phyloP scores from a whole-genome alignment of 805 yeast species.

The Saccharomycopsis schoenii region DNA sequence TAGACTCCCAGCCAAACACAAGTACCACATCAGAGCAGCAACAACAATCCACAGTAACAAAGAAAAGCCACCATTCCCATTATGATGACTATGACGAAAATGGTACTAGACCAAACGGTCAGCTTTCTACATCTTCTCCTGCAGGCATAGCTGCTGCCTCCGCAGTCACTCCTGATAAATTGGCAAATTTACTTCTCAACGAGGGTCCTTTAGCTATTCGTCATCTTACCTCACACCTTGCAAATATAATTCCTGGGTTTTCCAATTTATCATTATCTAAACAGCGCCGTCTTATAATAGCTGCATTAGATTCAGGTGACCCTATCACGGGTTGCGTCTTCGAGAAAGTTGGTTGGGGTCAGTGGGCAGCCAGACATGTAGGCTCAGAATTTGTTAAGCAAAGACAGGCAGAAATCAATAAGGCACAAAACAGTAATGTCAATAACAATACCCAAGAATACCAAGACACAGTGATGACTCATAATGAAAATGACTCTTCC shows the following conservation, averaged over 20 bases:
- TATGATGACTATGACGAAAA: constrained; percentile 10
- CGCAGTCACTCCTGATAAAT: constrained; percentile 68
- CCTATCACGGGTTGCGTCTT: constrained; percentile 48
- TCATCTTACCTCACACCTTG: constrained; percentile 72
- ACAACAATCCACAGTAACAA: not conserved
- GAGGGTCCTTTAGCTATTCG: constrained; percentile 90
- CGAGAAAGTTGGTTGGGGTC: constrained; percentile 97
- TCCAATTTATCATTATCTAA: constrained; percentile 74
- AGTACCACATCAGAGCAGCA: not conserved
- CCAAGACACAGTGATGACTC: not conserved
- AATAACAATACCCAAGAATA: not conserved
- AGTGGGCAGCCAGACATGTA: constrained; percentile 73
- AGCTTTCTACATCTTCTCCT: constrained; percentile 70
- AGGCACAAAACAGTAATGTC: not conserved
- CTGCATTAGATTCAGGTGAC: constrained; percentile 71
- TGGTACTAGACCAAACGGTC: constrained; percentile 17
- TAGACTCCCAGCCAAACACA: not conserved
- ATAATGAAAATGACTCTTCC: constrained; percentile 24
- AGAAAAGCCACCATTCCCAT: not conserved
- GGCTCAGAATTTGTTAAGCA: constrained; percentile 26
- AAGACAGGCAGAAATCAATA: constrained; percentile 10
- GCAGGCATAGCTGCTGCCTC: constrained; percentile 83
- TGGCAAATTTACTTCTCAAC: constrained; percentile 54
- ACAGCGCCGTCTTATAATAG: constrained; percentile 83
- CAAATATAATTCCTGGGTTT: constrained; percentile 68